phyloP scores from a whole-genome alignment of 2,329 filamentous ascomycete genomes.

The Endothia cerciana region DNA sequence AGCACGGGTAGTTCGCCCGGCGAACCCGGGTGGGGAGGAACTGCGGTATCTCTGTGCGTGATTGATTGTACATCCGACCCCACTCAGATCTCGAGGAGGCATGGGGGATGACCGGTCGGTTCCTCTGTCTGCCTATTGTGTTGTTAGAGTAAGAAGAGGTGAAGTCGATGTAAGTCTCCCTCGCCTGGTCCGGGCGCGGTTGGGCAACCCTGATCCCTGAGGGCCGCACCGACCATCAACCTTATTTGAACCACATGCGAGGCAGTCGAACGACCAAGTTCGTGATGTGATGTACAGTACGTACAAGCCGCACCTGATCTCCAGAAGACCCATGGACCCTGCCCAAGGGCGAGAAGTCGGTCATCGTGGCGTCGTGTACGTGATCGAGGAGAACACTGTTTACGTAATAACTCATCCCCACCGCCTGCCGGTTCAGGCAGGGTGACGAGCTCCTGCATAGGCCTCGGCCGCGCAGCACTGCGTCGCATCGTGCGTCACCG shows the following conservation, averaged over 20 bases:
- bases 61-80: too few relatives aligned
- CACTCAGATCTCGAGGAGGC: too few relatives aligned
- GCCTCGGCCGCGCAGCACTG: background rate
- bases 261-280: background rate
- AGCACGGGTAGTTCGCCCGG: too few relatives aligned
- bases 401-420: slow-evolving; percentile 8
- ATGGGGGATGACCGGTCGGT: too few relatives aligned
- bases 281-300: background rate
- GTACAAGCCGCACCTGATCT: background rate
- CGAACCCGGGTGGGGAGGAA: too few relatives aligned
- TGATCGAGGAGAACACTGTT: background rate
- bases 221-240: slow-evolving; percentile 8
- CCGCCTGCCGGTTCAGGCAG: slow-evolving; percentile 9
- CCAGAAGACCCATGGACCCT: background rate
- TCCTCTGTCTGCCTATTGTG: too few relatives aligned
- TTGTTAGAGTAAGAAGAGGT: too few relatives aligned
- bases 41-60: too few relatives aligned
- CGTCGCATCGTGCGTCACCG: background rate
- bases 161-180: background rate
- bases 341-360: background rate
- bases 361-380: background rate
- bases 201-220: slow-evolving; percentile 4
- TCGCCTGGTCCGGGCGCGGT: slow-evolving; percentile 6
- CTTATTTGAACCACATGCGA: slow-evolving; percentile 25
- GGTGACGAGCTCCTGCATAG: background rate